Conservation (phyloP, 2,329 filamentous ascomycete species). For the Diatrype stigma region DNA sequence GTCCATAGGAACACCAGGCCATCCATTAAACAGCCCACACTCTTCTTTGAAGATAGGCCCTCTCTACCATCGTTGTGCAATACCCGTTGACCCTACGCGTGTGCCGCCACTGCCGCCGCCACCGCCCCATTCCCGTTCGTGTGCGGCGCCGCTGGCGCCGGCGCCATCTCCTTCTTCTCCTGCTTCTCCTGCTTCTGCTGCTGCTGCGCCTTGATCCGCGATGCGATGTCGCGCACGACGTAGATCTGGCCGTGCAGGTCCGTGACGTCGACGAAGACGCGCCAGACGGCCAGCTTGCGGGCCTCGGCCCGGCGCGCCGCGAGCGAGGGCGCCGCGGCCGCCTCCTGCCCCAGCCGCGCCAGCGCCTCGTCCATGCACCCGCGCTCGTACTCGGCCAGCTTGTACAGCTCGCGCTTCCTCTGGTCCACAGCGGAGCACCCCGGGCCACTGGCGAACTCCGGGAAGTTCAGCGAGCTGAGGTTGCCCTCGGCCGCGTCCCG, state of each 20-base stretch:
- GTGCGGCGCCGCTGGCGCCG: too few species aligned
- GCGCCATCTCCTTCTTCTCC: too few species aligned
- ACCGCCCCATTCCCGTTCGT: too few species aligned
- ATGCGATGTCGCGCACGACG: constrained; percentile 23
- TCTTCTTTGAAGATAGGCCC: too few species aligned
- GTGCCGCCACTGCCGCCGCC: too few species aligned
- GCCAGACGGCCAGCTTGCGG: not conserved
- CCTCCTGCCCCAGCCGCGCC: constrained; percentile 8
- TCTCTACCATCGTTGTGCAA: too few species aligned
- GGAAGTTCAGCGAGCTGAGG: constrained; percentile 30
- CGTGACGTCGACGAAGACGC: constrained; percentile 27
- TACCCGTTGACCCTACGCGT: too few species aligned
- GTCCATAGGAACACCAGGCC: too few species aligned
- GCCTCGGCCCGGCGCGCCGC: constrained; percentile 6
- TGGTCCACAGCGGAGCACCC: constrained; percentile 1
- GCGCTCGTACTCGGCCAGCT: constrained; percentile 26
- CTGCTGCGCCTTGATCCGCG: too few species aligned
- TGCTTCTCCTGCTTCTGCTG: too few species aligned
- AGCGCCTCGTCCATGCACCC: constrained; percentile 13
- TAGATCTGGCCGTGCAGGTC: constrained; percentile 34
- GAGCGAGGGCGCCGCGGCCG: constrained; percentile 8
- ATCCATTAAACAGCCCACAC: too few species aligned
- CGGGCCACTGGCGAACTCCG: too few species aligned
- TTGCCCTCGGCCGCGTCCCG: constrained; percentile 27
- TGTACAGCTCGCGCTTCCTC: constrained; percentile 12